Evolutionary conservation across 23 red algal genomes (phyloP).

Genomic region (Gracilaria gracilis): DNA sequence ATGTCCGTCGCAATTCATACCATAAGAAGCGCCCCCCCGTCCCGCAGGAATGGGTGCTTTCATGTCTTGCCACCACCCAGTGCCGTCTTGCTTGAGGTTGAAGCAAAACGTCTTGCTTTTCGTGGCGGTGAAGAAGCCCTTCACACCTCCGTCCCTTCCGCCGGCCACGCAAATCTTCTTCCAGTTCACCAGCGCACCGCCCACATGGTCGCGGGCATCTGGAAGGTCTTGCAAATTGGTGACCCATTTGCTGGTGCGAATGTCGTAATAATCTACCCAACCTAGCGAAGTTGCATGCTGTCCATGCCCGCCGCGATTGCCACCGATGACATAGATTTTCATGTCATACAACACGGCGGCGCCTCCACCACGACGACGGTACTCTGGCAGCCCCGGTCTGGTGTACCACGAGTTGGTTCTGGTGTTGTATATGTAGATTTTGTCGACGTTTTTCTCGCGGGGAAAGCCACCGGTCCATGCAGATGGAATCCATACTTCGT

Average conservation of each 20-base stretch:
- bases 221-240: slow-evolving; percentile 32
- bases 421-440: slow-evolving; percentile 62
- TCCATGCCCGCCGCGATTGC: slow-evolving; percentile 76
- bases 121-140: slow-evolving; percentile 38
- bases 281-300: slow-evolving; percentile 11
- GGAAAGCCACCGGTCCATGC: slow-evolving; percentile 71
- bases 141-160: slow-evolving; percentile 60
- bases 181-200: slow-evolving; percentile 55
- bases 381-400: slow-evolving; percentile 13
- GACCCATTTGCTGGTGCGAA: slow-evolving; percentile 36
- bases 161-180: slow-evolving; percentile 69
- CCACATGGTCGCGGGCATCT: slow-evolving; percentile 58
- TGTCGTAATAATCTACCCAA: slow-evolving; percentile 61
- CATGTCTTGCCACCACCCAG: slow-evolving; percentile 30
- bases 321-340: slow-evolving; percentile 61
- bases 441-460: slow-evolving; percentile 42
- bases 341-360: slow-evolving; percentile 30
- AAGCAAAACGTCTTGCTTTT: slow-evolving; percentile 23
- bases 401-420: slow-evolving; percentile 43
- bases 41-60: slow-evolving; percentile 18
- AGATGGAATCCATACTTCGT: slow-evolving; percentile 57
- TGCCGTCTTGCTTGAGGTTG: background rate
- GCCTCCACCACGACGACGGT: slow-evolving; percentile 55
- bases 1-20: slow-evolving; percentile 21
- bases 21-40: slow-evolving; percentile 42